Evolutionary conservation across 2,329 filamentous ascomycete species (phyloP).

Genomic region (Colletotrichum filicis): DNA sequence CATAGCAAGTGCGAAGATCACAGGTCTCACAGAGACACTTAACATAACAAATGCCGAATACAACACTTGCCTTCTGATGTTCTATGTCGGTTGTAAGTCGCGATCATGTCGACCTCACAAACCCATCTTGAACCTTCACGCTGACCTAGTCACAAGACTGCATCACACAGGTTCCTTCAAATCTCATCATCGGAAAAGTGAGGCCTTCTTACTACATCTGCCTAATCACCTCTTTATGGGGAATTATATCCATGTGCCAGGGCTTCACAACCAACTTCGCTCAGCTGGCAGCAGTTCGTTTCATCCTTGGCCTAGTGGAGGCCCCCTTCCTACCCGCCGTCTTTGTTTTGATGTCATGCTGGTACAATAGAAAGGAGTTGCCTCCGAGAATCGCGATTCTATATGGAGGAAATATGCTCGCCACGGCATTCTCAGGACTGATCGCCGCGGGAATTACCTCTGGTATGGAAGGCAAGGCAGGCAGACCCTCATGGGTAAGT

Average conservation of each 20-base stretch:
- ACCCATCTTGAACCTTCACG: too few species aligned
- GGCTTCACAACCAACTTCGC: constrained; percentile 16
- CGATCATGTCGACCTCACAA: too few species aligned
- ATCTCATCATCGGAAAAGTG: constrained; percentile 23
- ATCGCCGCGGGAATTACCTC: constrained; percentile 71
- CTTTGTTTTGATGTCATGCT: constrained; percentile 65
- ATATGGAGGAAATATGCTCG: constrained; percentile 71
- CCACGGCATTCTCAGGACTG: constrained; percentile 75
- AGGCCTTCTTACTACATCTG: constrained; percentile 17
- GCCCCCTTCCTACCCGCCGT: constrained; percentile 55
- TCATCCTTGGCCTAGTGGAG: constrained; percentile 64
- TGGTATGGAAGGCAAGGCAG: constrained; percentile 55
- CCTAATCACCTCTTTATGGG: constrained; percentile 15
- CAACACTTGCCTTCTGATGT: constrained; percentile 49
- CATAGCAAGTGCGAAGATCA: constrained; percentile 63
- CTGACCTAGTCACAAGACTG: background rate
- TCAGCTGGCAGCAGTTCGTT: constrained; percentile 44
- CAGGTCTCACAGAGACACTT: constrained; percentile 64
- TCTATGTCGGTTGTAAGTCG: constrained; percentile 13
- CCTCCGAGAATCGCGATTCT: constrained; percentile 69
- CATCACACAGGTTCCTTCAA: constrained; percentile 16
- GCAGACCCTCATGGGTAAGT: constrained; percentile 19
- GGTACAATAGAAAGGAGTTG: constrained; percentile 75
- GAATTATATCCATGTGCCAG: constrained; percentile 19
- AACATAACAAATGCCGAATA: constrained; percentile 65